These are phyloP conservation scores for Kwoniella newhampshirensis DNA, from an alignment of 768 basidiomycete species.

Conservation along the genomic window DNA sequence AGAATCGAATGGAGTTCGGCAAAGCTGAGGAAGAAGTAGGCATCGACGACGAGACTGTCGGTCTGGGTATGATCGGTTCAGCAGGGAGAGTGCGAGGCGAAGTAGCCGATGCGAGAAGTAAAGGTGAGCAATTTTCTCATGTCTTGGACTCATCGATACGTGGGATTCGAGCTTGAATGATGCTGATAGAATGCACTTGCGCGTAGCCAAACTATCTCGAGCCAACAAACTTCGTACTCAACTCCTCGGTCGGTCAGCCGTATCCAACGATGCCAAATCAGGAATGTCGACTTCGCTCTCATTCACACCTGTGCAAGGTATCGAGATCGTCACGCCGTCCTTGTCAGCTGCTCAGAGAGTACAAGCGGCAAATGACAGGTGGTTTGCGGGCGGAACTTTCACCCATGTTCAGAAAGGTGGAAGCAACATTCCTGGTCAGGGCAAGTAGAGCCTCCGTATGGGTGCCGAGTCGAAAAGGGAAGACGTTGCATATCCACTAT, in stretches of 20 bases:
- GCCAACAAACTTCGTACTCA: slow-evolving; percentile 87
- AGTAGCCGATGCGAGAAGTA: slow-evolving; percentile 81
- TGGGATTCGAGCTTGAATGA: neutral
- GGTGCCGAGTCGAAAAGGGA: too few species aligned
- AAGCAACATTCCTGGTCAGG: slow-evolving; percentile 40
- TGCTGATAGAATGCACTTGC: too few species aligned
- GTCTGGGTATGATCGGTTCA: slow-evolving; percentile 92
- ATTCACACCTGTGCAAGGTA: slow-evolving; percentile 96
- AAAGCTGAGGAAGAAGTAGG: slow-evolving; percentile 94
- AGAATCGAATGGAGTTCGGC: slow-evolving; percentile 95
- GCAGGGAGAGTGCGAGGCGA: slow-evolving; percentile 88
- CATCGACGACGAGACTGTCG: slow-evolving; percentile 95
- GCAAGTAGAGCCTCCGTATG: too few species aligned
- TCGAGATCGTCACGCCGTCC: slow-evolving; percentile 85
- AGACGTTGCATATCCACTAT: too few species aligned
- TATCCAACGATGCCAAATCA: slow-evolving; percentile 61
- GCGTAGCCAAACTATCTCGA: slow-evolving; percentile 91
- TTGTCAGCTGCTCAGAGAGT: slow-evolving; percentile 69
- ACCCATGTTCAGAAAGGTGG: slow-evolving; percentile 51
- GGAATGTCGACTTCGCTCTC: slow-evolving; percentile 89
- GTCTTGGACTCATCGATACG: too few species aligned
- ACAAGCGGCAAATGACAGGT: slow-evolving; percentile 92
- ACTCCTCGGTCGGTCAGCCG: slow-evolving; percentile 72
- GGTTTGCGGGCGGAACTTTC: slow-evolving; percentile 69
- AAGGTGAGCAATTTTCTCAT: slow-evolving; percentile 64